These are phyloP conservation scores for Plasmodium billcollinsi DNA, from an alignment of 169 alveolate species.

Conservation along the genomic window DNA sequence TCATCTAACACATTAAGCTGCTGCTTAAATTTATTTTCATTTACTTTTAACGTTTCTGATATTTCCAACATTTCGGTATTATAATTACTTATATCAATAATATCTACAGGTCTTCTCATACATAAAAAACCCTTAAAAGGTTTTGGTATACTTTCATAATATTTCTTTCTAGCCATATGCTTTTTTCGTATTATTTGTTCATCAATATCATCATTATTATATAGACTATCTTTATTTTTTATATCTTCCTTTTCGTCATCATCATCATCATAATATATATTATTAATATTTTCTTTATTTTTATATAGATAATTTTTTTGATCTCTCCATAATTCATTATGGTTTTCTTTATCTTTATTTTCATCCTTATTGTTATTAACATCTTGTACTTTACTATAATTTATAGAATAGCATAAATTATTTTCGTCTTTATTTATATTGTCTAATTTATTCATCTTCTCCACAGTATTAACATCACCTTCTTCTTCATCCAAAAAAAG, in stretches of 20 bases:
- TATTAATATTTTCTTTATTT: background rate
- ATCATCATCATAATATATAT: background rate
- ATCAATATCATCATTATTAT: slow-evolving; percentile 19
- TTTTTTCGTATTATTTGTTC: slow-evolving; percentile 63
- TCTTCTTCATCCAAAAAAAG: background rate
- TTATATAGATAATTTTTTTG: background rate
- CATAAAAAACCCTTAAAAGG: slow-evolving; percentile 64
- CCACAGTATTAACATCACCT: background rate
- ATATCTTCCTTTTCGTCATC: slow-evolving; percentile 1
- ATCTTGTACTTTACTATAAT: background rate
- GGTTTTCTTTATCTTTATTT: background rate
- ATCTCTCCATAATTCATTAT: background rate
- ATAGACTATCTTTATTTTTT: background rate
- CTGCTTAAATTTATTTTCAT: background rate
- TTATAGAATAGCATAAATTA: too few species aligned
- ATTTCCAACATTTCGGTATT: slow-evolving; percentile 43
- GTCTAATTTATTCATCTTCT: background rate
- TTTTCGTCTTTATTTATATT: background rate
- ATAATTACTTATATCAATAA: slow-evolving; percentile 55
- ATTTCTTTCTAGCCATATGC: slow-evolving; percentile 61
- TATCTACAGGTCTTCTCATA: slow-evolving; percentile 73
- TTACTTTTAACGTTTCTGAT: slow-evolving; percentile 16
- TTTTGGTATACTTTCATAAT: slow-evolving; percentile 59
- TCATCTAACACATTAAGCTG: background rate
- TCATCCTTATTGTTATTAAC: background rate